Evolutionary conservation across 2,329 filamentous ascomycete genomes (phyloP).

Genomic region (Ceratocystis ficicola): DNA sequence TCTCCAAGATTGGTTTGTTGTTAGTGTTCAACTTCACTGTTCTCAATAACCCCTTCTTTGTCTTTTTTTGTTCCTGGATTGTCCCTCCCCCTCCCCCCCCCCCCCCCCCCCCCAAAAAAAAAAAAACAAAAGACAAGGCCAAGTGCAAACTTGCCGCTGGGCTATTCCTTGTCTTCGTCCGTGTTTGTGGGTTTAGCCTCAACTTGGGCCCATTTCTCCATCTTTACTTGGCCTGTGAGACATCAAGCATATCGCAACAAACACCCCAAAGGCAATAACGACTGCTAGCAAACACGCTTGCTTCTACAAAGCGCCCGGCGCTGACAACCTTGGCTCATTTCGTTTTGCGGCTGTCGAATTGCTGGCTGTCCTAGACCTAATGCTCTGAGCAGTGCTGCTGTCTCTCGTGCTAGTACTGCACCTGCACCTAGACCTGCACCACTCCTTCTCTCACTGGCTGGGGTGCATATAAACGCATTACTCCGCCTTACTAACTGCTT

Average conservation of each 20-base stretch:
- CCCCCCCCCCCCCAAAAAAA: not conserved
- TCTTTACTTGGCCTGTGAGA: slow-evolving; percentile 8
- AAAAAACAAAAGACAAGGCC: not conserved
- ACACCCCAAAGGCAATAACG: not conserved
- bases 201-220: not conserved
- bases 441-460: not conserved
- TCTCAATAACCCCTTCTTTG: not conserved
- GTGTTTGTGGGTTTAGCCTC: slow-evolving; percentile 7
- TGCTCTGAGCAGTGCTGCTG: not conserved
- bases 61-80: not conserved
- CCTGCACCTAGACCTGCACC: not conserved
- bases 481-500: not conserved
- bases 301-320: not conserved
- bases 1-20: not conserved
- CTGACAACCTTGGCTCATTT: not conserved
- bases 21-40: not conserved
- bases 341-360: not conserved
- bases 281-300: not conserved
- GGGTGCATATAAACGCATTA: not conserved
- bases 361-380: not conserved
- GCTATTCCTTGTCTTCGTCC: slow-evolving; percentile 8
- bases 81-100: not conserved
- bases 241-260: not conserved
- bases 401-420: not conserved
- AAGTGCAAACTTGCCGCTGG: slow-evolving; percentile 5